Conservation (phyloP, 2,329 filamentous ascomycete species). For the Rutstroemia sp. region DNA sequence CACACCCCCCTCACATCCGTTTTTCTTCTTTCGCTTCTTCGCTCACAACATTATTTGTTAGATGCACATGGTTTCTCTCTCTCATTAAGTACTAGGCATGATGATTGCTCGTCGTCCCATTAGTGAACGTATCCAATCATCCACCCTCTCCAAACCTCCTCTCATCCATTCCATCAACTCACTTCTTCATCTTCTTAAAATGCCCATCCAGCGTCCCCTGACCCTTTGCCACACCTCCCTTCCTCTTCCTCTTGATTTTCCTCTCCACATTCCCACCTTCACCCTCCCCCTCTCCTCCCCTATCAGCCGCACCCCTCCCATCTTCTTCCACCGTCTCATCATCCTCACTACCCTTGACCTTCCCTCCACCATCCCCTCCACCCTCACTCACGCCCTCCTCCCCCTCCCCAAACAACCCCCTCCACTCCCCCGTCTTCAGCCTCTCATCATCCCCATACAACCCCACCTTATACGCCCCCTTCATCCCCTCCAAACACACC, state of each 20-base stretch:
- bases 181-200: constrained; percentile 18
- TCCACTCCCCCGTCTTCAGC: constrained; percentile 55
- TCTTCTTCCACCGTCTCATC: constrained; percentile 12
- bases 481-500: constrained; percentile 39
- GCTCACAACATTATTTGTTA: no score
- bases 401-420: constrained; percentile 36
- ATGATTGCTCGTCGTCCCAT: no score
- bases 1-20: no score
- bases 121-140: no score
- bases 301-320: constrained; percentile 11
- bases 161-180: background rate
- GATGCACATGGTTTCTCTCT: no score
- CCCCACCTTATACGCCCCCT: constrained; percentile 58
- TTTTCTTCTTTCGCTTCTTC: no score
- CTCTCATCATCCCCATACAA: constrained; percentile 56
- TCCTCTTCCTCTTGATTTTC: constrained; percentile 11
- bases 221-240: constrained; percentile 3
- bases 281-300: constrained; percentile 13
- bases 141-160: no score
- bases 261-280: constrained; percentile 11
- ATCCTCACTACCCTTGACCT: constrained; percentile 30
- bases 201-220: constrained; percentile 20
- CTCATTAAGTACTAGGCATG: no score
- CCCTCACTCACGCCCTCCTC: constrained; percentile 23
- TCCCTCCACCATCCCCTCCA: constrained; percentile 5